These are phyloP conservation scores for Phallus indusiatus DNA, from an alignment of 768 basidiomycete genomes.

Conservation along the genomic window DNA sequence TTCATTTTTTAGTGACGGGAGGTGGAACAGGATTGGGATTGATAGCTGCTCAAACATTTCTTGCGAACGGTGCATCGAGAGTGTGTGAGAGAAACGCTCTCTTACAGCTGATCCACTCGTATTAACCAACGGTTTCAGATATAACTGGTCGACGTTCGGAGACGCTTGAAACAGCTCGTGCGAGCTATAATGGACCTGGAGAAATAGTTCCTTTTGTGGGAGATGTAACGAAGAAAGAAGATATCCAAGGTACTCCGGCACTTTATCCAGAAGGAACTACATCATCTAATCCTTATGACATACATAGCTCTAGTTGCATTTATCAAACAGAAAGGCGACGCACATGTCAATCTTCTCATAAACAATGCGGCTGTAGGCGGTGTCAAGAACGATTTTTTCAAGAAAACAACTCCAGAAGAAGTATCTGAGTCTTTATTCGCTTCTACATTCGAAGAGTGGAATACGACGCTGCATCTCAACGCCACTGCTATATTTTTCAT, in stretches of 20 bases:
- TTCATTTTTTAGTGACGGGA: neutral
- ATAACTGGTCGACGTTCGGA: constrained; percentile 8
- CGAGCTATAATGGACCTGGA: neutral
- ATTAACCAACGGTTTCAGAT: neutral
- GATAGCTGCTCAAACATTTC: neutral
- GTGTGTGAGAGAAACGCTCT: constrained; percentile 3
- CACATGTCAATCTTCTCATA: constrained; percentile 3
- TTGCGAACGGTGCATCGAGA: constrained; percentile 4
- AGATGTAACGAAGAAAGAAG: constrained; percentile 10
- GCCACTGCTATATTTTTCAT: constrained; percentile 6
- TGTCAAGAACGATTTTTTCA: constrained; percentile 1
- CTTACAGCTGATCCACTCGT: neutral
- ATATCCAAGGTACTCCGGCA: constrained; percentile 5
- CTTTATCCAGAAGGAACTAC: neutral
- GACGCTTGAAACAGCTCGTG: neutral
- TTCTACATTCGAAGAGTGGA: constrained; percentile 1
- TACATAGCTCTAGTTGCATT: constrained; percentile 5
- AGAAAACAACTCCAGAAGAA: neutral
- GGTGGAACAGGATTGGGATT: constrained; percentile 7
- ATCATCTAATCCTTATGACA: neutral
- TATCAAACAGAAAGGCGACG: neutral
- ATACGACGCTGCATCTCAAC: constrained; percentile 3
- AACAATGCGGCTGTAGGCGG: constrained; percentile 9
- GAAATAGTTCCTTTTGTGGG: constrained; percentile 4
- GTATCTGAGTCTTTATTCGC: constrained; percentile 8